Evolutionary conservation across 768 basidiomycete genomes (phyloP), one percentile per base, ranked within the genome.

Genomic region (Russula emetica): DNA sequence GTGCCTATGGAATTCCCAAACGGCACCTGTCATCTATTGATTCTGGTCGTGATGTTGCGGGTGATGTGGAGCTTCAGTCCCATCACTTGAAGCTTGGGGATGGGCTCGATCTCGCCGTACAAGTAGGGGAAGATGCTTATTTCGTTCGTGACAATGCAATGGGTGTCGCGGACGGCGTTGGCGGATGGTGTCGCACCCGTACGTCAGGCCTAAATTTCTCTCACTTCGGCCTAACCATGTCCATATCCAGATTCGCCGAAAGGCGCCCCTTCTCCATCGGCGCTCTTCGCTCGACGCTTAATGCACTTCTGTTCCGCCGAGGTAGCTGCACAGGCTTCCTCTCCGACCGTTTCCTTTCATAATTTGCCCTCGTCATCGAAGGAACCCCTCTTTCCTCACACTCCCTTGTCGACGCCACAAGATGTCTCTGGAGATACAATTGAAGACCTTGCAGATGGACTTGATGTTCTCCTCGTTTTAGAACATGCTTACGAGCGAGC

Each of bases 101-200:
- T 28, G 74, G 73, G 6, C 75, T 79, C 50, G 72, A 73, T 40
- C 79, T 88, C 14, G 81, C 90, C 0, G 85, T 88, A 0, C 88
- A 92, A 71, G 86, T 97, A 13, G 94, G 94, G 45, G 94, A 98
- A 73, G 94, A 98, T 71, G 91, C 94, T 5, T 96, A 94, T 71
- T 92, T 92, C 66, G 76, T 92, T 7, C 78, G 83, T 6, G 82
- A 86, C 62, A 90, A 94, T 71, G 90, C 92, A 7, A 87, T 98
- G 79, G 95, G 95, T 20, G 88, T 98, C 10, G 92, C 94, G 4
- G 95, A 98, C 72, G 95, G 95, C 34, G 95, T 98, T 0, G 95
- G 95, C 0, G 94, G 94, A 0, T 97, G 94, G 94, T 81, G 86
- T 62, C 74, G 72, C 38, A 67, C 70, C 61, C 73, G 78, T 79